These are phyloP conservation scores for Calophaca sinica DNA, from an alignment of 306 rosid species.

Conservation along the genomic window DNA sequence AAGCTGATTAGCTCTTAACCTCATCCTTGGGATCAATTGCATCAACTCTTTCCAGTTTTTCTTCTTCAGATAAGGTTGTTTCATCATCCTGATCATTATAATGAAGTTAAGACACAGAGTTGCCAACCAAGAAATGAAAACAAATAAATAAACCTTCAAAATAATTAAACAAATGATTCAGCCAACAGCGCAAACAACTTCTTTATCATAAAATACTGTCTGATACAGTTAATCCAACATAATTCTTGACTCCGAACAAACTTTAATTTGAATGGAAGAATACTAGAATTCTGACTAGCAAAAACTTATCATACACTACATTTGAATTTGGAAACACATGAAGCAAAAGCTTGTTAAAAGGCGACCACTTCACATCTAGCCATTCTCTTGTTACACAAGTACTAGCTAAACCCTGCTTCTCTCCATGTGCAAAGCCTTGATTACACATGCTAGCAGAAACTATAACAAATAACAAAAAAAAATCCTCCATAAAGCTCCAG, in stretches of 20 bases:
- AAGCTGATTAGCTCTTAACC: conserved; percentile 59
- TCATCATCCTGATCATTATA: conserved; percentile 84
- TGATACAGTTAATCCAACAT: conserved; percentile 37
- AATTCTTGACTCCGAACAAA: conserved; percentile 31
- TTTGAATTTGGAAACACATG: conserved; percentile 12
- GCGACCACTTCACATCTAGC: conserved; percentile 23
- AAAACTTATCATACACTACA: conserved; percentile 18
- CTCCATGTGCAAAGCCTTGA: conserved; percentile 21
- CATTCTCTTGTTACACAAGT: conserved; percentile 19
- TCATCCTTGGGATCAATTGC: conserved; percentile 71
- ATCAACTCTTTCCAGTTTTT: conserved; percentile 79
- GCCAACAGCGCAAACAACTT: conserved; percentile 29
- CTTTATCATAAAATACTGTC: conserved; percentile 15
- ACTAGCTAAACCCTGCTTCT: conserved; percentile 4
- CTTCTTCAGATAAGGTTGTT: conserved; percentile 94
- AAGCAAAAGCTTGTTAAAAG: conserved; percentile 31
- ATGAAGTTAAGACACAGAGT: conserved; percentile 38
- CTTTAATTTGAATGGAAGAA: not conserved
- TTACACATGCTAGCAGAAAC: conserved; percentile 13
- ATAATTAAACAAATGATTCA: conserved; percentile 24
- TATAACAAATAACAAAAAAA: not conserved
- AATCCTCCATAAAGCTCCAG: conserved; percentile 5
- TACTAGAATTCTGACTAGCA: conserved; percentile 22
- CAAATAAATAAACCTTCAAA: not conserved
- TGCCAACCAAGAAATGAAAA: conserved; percentile 4